Evolutionary conservation across 2,329 filamentous ascomycete genomes (phyloP).

Genomic region (Claviceps sp.): DNA sequence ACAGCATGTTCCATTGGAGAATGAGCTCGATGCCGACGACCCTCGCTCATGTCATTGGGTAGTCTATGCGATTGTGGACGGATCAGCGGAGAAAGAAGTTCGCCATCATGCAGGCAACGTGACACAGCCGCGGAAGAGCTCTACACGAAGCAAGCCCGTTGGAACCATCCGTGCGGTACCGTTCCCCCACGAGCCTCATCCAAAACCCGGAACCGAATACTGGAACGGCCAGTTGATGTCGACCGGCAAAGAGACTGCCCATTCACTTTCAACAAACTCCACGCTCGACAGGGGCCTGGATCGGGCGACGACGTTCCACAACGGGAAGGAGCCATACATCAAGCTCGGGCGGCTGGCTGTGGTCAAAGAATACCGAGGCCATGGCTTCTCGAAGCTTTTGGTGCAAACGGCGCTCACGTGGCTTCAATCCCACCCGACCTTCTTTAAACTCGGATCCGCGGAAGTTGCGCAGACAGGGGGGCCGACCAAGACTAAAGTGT

Average conservation of each 20-base stretch:
- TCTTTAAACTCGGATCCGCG: slow-evolving; percentile 36
- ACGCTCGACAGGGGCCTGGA: slow-evolving; percentile 19
- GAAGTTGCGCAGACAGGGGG: slow-evolving; percentile 29
- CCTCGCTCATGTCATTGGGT: slow-evolving; percentile 74
- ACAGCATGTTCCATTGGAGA: slow-evolving; percentile 44
- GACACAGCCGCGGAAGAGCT: slow-evolving; percentile 28
- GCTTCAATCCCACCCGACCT: slow-evolving; percentile 45
- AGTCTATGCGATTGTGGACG: slow-evolving; percentile 55
- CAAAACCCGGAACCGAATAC: slow-evolving; percentile 35
- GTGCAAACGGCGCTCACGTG: slow-evolving; percentile 57
- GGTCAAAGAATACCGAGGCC: slow-evolving; percentile 48
- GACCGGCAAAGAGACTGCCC: slow-evolving; percentile 8
- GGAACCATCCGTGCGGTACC: slow-evolving; percentile 72
- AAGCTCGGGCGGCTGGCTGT: slow-evolving; percentile 73
- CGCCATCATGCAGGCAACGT: slow-evolving; percentile 29
- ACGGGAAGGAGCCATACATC: slow-evolving; percentile 60
- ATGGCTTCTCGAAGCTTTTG: slow-evolving; percentile 50
- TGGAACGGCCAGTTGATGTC: slow-evolving; percentile 27
- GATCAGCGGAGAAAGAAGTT: slow-evolving; percentile 27
- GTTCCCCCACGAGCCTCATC: slow-evolving; percentile 59
- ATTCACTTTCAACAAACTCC: slow-evolving; percentile 5
- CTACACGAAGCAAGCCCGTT: slow-evolving; percentile 37
- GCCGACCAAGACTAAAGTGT: slow-evolving; percentile 26
- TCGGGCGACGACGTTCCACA: slow-evolving; percentile 36
- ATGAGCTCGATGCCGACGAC: slow-evolving; percentile 75